These are phyloP conservation scores for Dimocarpus longan DNA, from an alignment of 345 rosid species.

Conservation along the genomic window DNA sequence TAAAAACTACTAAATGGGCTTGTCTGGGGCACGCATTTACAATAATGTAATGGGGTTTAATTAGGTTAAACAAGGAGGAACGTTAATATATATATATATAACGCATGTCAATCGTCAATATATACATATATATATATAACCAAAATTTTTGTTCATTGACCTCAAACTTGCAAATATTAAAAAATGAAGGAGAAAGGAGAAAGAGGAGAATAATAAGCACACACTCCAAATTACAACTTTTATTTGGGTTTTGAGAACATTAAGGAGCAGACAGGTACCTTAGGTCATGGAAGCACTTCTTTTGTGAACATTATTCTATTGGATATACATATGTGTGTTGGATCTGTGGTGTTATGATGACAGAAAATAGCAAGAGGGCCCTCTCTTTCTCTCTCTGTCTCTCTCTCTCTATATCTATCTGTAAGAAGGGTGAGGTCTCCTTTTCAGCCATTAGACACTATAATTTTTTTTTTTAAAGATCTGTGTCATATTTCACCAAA, in stretches of 20 bases:
- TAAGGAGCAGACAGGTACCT: slow-evolving; percentile 26
- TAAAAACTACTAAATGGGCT: background rate
- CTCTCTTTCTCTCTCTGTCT: slow-evolving; percentile 1
- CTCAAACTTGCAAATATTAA: background rate
- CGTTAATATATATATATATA: background rate
- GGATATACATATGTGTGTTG: background rate
- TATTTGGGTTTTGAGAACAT: slow-evolving; percentile 16
- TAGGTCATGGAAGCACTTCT: slow-evolving; percentile 27
- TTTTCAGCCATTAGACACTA: slow-evolving; percentile 27
- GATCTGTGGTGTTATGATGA: slow-evolving; percentile 8
- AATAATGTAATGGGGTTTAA: background rate
- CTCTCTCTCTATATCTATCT: no score
- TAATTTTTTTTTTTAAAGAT: slow-evolving; percentile 12
- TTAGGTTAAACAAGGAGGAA: background rate
- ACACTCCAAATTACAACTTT: slow-evolving; percentile 1
- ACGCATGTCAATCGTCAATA: background rate
- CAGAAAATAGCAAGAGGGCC: slow-evolving; percentile 27
- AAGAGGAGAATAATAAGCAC: background rate
- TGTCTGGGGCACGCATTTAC: background rate
- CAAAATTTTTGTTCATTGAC: background rate
- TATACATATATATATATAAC: background rate
- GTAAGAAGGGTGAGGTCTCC: slow-evolving; percentile 27
- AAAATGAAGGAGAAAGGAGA: background rate
- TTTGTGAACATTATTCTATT: slow-evolving; percentile 9
- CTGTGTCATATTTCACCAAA: slow-evolving; percentile 23